These are phyloP conservation scores for Sugiyamaella americana DNA, from an alignment of 805 yeast genomes.

Conservation along the genomic window DNA sequence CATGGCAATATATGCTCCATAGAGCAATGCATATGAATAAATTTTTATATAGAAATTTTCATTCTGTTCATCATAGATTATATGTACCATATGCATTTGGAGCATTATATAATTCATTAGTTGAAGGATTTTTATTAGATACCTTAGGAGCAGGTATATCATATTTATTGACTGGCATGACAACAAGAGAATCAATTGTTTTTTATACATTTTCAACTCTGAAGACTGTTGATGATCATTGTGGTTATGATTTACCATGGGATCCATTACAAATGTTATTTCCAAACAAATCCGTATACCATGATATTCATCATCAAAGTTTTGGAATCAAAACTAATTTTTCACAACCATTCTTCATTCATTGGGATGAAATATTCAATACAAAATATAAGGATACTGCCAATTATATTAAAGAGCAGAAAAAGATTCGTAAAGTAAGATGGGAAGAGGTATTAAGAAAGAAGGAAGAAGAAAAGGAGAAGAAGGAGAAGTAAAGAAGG, in stretches of 20 bases:
- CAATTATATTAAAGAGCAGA: conserved; percentile 58
- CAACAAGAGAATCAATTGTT: conserved; percentile 70
- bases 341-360: conserved; percentile 91
- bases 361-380: conserved; percentile 75
- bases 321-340: conserved; percentile 92
- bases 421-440: conserved; percentile 38
- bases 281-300: conserved; percentile 94
- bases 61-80: conserved; percentile 88
- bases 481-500: background rate
- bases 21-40: conserved; percentile 82
- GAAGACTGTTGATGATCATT: conserved; percentile 97
- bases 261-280: conserved; percentile 86
- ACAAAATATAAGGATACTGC: conserved; percentile 68
- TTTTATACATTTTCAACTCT: conserved; percentile 83
- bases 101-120: conserved; percentile 88
- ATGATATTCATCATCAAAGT: conserved; percentile 94
- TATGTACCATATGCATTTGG: conserved; percentile 97
- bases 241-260: conserved; percentile 91
- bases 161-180: conserved; percentile 50
- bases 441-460: background rate
- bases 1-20: conserved; percentile 94
- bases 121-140: conserved; percentile 89
- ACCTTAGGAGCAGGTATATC: conserved; percentile 90
- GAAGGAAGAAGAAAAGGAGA: background rate
- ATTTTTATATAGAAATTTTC: conserved; percentile 69